These are phyloP conservation scores for Cladorrhinum sp. DNA, from an alignment of 2,329 filamentous ascomycete genomes.

Conservation along the genomic window DNA sequence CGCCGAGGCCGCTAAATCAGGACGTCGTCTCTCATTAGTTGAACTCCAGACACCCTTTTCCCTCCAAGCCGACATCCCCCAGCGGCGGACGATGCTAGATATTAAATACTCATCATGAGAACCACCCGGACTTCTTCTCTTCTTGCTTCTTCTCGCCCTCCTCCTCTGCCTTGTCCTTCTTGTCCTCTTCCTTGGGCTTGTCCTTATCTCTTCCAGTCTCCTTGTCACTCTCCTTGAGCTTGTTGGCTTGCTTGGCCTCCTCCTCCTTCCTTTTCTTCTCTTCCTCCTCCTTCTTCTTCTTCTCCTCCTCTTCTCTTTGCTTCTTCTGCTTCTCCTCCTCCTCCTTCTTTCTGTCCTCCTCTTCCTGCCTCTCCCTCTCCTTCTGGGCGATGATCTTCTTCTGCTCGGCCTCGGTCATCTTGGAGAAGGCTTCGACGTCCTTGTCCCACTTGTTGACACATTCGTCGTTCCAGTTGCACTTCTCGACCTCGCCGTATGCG, in stretches of 20 bases:
- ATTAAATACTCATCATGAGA: slow-evolving; percentile 13
- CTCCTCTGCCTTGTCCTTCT: slow-evolving; percentile 6
- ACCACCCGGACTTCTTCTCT: slow-evolving; percentile 21
- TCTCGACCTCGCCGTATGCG: slow-evolving; percentile 66
- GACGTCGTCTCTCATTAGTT: slow-evolving; percentile 21
- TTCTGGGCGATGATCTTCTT: slow-evolving; percentile 44
- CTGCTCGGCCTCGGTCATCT: slow-evolving; percentile 58
- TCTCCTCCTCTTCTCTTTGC: slow-evolving; percentile 38
- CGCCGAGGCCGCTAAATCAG: slow-evolving; percentile 6
- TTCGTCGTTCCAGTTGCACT: slow-evolving; percentile 65
- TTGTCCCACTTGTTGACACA: slow-evolving; percentile 66
- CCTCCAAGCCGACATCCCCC: slow-evolving; percentile 8
- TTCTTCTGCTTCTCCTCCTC: slow-evolving; percentile 27
- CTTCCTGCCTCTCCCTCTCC: slow-evolving; percentile 33
- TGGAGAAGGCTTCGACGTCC: slow-evolving; percentile 59
- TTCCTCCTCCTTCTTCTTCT: slow-evolving; percentile 26
- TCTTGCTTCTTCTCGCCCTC: slow-evolving; percentile 8
- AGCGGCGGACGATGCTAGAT: slow-evolving; percentile 14
- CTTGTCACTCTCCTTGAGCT: slow-evolving; percentile 11
- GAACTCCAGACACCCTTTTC: slow-evolving; percentile 7
- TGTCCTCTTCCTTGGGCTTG: slow-evolving; percentile 3
- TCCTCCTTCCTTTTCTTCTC: slow-evolving; percentile 24
- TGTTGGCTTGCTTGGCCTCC: slow-evolving; percentile 12
- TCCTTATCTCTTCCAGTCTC: slow-evolving; percentile 7
- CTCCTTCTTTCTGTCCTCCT: slow-evolving; percentile 26